These are phyloP conservation scores for Aciculosporium take DNA, from an alignment of 2,329 filamentous ascomycete genomes.

Conservation along the genomic window DNA sequence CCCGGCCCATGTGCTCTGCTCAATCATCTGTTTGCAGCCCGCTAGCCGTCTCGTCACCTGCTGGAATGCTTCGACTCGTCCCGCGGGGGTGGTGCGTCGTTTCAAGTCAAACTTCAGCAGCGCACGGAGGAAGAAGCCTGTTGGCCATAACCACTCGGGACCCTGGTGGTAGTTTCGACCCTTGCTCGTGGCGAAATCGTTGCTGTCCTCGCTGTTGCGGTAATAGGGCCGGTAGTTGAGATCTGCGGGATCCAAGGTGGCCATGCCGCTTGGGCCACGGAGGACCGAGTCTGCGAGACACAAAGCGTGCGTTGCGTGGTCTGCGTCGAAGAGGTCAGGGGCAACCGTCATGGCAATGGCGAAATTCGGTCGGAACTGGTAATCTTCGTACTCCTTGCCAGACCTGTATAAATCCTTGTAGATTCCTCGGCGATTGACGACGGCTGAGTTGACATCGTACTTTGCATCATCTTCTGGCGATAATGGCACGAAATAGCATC, in stretches of 20 bases:
- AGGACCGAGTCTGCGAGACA: slow-evolving; percentile 66
- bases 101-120: slow-evolving; percentile 79
- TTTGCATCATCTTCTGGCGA: slow-evolving; percentile 53
- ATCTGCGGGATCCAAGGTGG: slow-evolving; percentile 83
- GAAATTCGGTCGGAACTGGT: slow-evolving; percentile 90
- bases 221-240: slow-evolving; percentile 92
- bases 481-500: slow-evolving; percentile 74
- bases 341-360: slow-evolving; percentile 91
- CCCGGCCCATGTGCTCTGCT: slow-evolving; percentile 73
- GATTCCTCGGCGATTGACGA: slow-evolving; percentile 85
- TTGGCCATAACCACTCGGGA: slow-evolving; percentile 96
- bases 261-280: slow-evolving; percentile 83
- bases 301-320: slow-evolving; percentile 67
- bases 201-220: slow-evolving; percentile 84
- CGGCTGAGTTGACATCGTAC: slow-evolving; percentile 64
- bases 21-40: slow-evolving; percentile 75
- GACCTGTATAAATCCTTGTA: slow-evolving; percentile 96
- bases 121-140: slow-evolving; percentile 86
- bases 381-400: slow-evolving; percentile 93
- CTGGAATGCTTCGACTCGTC: slow-evolving; percentile 78
- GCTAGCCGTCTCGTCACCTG: slow-evolving; percentile 74
- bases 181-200: slow-evolving; percentile 82
- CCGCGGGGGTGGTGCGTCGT: slow-evolving; percentile 44
- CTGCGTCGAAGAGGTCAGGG: slow-evolving; percentile 67
- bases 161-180: slow-evolving; percentile 97